Base-by-base conservation (phyloP, 176 grass and related monocot genomes). In the Oryza coarctata region DNA sequence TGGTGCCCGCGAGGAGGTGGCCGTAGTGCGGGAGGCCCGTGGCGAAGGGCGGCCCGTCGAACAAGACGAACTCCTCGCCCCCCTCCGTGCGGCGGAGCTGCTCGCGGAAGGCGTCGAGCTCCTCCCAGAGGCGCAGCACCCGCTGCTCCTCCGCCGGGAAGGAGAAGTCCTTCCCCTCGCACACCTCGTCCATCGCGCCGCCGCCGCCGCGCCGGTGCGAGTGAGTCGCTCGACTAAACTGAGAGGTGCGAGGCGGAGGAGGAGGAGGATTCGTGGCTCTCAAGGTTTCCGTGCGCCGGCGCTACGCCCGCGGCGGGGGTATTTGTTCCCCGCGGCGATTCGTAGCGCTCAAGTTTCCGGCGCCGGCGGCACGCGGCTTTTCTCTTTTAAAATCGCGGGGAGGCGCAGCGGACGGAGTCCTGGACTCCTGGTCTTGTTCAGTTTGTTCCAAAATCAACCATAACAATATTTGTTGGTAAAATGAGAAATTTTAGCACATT, bases 61-160 rank as follows among this genome's bases (percentile, higher is more conserved):
- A 99, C 85, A 99, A 99, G 63, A 95, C 45, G 91, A 95, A 99
- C 87, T 99, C 93, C 18, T 94, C 90, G 15, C 86, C 84, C 88
- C 88, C 85, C 83, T 88, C 87, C 63, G 96, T 99, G 82, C 78
- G 93, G 38, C 82, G 86, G 20, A 93, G 76, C 83, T 99, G 93
- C 73, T 88, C 92, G 49, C 85, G 80, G 82, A 99, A 99, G 55
- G 93, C 96, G 38, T 89, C 84, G 7, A 95, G 76, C 47, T 27
- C 2, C 0, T 8, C 3, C 96, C 93, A 99, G 13, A 86, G 86
- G 18, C 65, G n/a, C 15, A 99, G 85, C 63, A 99, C 87, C 13
- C 63, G 52, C 80, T 93, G 72, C 90, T 99, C 96, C 86, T 91
- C 87, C 58, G 32, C 36, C 0, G 96, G 89, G 85, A 99, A 99